Percentiles rank a stretch among this genome's conserved stretches.
phyloP scores from a whole-genome alignment of 306 rosid genomes.

The Medicago arabica region DNA sequence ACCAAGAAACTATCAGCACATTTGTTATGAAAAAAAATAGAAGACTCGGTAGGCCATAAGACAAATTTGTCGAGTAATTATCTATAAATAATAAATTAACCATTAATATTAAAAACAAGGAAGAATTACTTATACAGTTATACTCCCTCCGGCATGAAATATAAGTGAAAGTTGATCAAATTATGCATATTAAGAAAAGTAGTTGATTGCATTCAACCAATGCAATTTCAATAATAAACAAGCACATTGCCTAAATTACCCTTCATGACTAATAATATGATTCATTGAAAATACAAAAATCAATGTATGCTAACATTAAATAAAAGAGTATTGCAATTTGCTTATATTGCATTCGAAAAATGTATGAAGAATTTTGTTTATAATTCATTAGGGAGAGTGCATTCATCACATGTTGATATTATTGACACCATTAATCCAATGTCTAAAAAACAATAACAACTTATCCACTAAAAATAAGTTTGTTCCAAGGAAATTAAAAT shows the following conservation, averaged over 20 bases:
- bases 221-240: too few relatives aligned
- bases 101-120: neutral
- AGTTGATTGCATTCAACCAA: too few relatives aligned
- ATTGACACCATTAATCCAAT: too few relatives aligned
- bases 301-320: too few relatives aligned
- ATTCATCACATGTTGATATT: neutral
- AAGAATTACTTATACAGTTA: neutral
- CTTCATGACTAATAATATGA: too few relatives aligned
- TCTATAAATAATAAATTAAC: neutral
- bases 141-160: neutral
- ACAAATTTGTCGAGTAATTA: constrained; percentile 1
- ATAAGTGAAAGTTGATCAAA: neutral
- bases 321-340: too few relatives aligned
- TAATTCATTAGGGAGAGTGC: too few relatives aligned
- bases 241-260: too few relatives aligned
- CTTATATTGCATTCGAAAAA: too few relatives aligned
- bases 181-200: neutral
- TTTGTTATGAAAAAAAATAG: neutral
- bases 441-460: constrained; percentile 15
- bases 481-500: constrained; percentile 14
- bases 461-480: constrained; percentile 13
- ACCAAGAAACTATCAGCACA: constrained; percentile 10
- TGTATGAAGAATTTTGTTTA: too few relatives aligned
- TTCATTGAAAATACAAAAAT: too few relatives aligned
- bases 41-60: neutral